These are phyloP conservation scores for Phaeosphaeria sp. DNA, from an alignment of 2,329 filamentous ascomycete species.

Conservation along the genomic window DNA sequence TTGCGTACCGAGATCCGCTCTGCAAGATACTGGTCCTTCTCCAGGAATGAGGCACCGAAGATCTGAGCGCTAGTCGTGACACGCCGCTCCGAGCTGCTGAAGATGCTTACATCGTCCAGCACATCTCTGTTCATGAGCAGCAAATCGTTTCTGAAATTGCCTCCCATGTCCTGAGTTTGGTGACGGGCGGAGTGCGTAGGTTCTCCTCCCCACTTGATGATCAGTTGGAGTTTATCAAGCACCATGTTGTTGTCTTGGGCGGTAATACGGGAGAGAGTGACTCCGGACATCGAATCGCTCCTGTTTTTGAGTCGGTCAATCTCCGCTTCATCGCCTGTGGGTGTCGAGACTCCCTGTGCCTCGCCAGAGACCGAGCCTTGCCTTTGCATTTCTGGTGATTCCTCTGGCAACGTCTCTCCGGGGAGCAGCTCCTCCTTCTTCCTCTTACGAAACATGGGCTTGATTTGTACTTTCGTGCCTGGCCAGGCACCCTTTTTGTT, in stretches of 20 bases:
- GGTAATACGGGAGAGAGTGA: conserved; percentile 92
- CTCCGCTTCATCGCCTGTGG: conserved; percentile 17
- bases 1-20: conserved; percentile 92
- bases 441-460: conserved; percentile 96
- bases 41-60: conserved; percentile 88
- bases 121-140: conserved; percentile 91
- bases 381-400: conserved; percentile 34
- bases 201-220: conserved; percentile 99
- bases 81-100: conserved; percentile 92
- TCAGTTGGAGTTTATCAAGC: conserved; percentile 93
- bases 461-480: conserved; percentile 98
- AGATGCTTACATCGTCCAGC: conserved; percentile 90
- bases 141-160: conserved; percentile 95
- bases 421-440: conserved; percentile 66
- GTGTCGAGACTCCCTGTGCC: conserved; percentile 28
- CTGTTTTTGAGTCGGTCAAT: conserved; percentile 37
- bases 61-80: conserved; percentile 97
- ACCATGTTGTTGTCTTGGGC: conserved; percentile 92
- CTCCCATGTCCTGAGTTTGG: conserved; percentile 91
- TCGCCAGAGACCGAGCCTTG: conserved; percentile 24
- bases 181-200: conserved; percentile 97
- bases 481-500: conserved; percentile 93
- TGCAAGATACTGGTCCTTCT: conserved; percentile 81
- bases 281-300: conserved; percentile 85
- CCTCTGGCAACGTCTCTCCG: conserved; percentile 38